Evolutionary conservation across 192 early-diverging fungal genomes (phyloP).

Genomic region (Coemansia furcata): DNA sequence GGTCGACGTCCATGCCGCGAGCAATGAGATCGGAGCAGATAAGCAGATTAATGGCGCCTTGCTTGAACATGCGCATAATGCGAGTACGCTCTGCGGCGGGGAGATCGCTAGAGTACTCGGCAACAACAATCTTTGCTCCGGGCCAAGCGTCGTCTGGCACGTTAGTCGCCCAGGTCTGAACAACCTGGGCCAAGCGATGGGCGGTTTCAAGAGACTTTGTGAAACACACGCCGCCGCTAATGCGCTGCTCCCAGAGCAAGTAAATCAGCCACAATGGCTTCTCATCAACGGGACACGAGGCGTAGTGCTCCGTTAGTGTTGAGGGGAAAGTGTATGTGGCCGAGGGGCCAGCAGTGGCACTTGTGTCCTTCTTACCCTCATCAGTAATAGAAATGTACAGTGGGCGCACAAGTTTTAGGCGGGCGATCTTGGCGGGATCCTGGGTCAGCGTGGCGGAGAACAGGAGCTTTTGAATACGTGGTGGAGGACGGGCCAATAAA

Average conservation of each 20-base stretch:
- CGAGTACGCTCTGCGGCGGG: conserved; percentile 58
- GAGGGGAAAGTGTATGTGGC: conserved; percentile 50
- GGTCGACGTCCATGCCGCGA: conserved; percentile 86
- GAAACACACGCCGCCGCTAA: conserved; percentile 75
- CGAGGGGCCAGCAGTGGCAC: conserved; percentile 9
- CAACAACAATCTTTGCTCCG: conserved; percentile 33
- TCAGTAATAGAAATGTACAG: conserved; percentile 68
- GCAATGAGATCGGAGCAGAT: conserved; percentile 85
- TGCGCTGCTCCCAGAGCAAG: conserved; percentile 63
- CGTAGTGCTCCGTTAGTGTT: conserved; percentile 70
- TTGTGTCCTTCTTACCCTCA: conserved; percentile 33
- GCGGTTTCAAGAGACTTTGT: conserved; percentile 90
- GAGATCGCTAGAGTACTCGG: conserved; percentile 77
- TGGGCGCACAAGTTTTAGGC: conserved; percentile 76
- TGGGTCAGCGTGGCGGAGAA: conserved; percentile 95
- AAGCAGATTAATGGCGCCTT: conserved; percentile 67
- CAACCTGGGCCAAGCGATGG: conserved; percentile 71
- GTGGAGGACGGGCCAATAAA: conserved; percentile 29
- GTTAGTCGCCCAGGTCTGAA: conserved; percentile 59
- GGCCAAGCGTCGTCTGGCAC: conserved; percentile 23
- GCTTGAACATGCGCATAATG: conserved; percentile 65
- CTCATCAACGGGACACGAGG: conserved; percentile 59
- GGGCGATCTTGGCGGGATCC: conserved; percentile 90
- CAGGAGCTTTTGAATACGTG: conserved; percentile 82
- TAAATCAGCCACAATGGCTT: conserved; percentile 88